phyloP scores from a whole-genome alignment of 306 rosid species.

The Hylodesmum podocarpum region DNA sequence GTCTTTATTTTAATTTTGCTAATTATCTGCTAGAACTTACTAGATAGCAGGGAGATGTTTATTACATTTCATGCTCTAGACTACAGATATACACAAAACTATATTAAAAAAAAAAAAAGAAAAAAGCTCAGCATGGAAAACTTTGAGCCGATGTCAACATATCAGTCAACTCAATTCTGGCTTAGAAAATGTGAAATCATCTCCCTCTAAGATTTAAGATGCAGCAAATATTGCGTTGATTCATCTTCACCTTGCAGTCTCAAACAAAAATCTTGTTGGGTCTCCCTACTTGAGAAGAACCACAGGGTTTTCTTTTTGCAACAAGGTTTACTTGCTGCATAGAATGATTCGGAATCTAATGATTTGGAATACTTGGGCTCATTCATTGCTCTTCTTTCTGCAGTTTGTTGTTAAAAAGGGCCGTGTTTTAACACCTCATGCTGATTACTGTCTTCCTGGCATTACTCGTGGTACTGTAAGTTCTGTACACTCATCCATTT shows the following conservation, averaged over 20 bases:
- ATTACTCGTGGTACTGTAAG: conserved; percentile 79
- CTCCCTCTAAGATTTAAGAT: neutral
- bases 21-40: neutral
- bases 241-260: neutral
- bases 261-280: neutral
- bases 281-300: neutral
- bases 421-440: conserved; percentile 72
- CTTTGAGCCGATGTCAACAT: neutral
- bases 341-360: neutral
- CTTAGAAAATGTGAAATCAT: neutral
- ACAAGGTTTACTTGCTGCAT: neutral
- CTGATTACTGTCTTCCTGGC: conserved; percentile 92
- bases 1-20: neutral
- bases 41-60: neutral
- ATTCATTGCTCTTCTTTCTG: conserved; percentile 18
- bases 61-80: neutral
- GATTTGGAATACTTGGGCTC: neutral
- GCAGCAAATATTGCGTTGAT: neutral
- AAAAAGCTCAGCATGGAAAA: neutral
- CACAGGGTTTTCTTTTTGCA: neutral
- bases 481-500: conserved; percentile 19
- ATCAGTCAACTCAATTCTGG: neutral
- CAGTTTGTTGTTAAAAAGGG: conserved; percentile 85
- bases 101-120: neutral
- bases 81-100: neutral